These are phyloP conservation scores for Chimonanthus praecox DNA, from an alignment of 164 flowering plant genomes.

Conservation along the genomic window DNA sequence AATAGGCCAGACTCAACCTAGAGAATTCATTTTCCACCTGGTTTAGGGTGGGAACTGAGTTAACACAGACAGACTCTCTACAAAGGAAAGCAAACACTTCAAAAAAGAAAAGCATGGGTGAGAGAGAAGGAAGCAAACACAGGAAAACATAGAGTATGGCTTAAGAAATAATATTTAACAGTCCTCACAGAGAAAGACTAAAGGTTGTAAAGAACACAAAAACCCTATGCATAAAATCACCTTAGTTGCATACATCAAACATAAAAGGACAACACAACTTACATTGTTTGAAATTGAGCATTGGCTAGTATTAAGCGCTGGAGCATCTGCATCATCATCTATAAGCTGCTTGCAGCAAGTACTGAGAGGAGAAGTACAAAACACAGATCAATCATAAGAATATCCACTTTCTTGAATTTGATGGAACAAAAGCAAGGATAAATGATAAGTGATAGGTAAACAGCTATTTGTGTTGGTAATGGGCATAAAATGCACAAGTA, in stretches of 20 bases:
- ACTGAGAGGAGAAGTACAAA: background rate
- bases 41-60: no score
- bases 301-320: background rate
- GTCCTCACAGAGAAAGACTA: background rate
- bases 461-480: background rate
- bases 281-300: slow-evolving; percentile 5
- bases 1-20: no score
- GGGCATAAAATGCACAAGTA: background rate
- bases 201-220: background rate
- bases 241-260: background rate
- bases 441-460: background rate
- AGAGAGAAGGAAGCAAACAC: background rate
- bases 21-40: no score
- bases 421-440: background rate
- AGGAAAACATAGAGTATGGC: background rate
- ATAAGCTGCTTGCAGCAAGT: background rate
- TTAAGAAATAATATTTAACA: no score
- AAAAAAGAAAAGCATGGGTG: no score
- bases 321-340: slow-evolving; percentile 5
- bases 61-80: no score
- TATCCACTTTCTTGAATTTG: background rate
- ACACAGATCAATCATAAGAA: background rate
- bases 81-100: no score
- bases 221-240: background rate
- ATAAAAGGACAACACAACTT: background rate